A percentile compares a stretch with the other conserved stretches of the same genome.
Conservation (phyloP, 495 filamentous ascomycete species). For the Aspergillus olivimuriae region DNA sequence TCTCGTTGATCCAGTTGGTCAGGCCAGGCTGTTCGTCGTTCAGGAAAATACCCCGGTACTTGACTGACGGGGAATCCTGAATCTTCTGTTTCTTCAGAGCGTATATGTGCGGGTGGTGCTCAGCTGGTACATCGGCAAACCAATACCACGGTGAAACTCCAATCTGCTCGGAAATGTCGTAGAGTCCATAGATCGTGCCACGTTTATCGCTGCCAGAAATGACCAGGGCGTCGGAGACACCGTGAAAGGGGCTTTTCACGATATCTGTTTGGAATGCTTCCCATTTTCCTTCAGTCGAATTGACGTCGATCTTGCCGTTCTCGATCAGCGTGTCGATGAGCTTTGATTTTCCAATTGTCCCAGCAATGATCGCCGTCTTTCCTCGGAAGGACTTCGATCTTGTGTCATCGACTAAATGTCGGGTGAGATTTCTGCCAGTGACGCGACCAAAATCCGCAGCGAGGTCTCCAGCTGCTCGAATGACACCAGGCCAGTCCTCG, state of each 20-base stretch:
- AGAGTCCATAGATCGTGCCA: constrained; percentile 67
- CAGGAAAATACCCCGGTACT: constrained; percentile 73
- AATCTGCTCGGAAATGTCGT: constrained; percentile 70
- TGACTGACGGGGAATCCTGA: constrained; percentile 59
- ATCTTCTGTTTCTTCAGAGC: constrained; percentile 45
- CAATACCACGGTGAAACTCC: constrained; percentile 74
- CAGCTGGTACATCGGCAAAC: constrained; percentile 62
- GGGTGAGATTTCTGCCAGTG: constrained; percentile 47
- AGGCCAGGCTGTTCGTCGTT: constrained; percentile 72
- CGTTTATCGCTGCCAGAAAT: constrained; percentile 64
- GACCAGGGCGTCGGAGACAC: constrained; percentile 54
- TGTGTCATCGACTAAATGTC: constrained; percentile 29
- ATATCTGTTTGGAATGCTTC: constrained; percentile 59
- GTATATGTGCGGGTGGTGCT: constrained; percentile 49
- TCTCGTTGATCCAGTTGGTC: constrained; percentile 61
- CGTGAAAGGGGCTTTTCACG: constrained; percentile 52
- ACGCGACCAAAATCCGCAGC: constrained; percentile 66
- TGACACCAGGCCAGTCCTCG: constrained; percentile 39
- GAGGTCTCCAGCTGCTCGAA: constrained; percentile 60
- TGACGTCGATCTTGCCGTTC: constrained; percentile 49
- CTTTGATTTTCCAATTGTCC: constrained; percentile 58
- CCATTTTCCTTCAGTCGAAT: constrained; percentile 55
- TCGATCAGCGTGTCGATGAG: constrained; percentile 52
- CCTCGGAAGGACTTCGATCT: background rate
- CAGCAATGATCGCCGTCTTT: constrained; percentile 56